Conservation (phyloP, 2,329 filamentous ascomycete genomes). For the Lomentospora prolificans region DNA sequence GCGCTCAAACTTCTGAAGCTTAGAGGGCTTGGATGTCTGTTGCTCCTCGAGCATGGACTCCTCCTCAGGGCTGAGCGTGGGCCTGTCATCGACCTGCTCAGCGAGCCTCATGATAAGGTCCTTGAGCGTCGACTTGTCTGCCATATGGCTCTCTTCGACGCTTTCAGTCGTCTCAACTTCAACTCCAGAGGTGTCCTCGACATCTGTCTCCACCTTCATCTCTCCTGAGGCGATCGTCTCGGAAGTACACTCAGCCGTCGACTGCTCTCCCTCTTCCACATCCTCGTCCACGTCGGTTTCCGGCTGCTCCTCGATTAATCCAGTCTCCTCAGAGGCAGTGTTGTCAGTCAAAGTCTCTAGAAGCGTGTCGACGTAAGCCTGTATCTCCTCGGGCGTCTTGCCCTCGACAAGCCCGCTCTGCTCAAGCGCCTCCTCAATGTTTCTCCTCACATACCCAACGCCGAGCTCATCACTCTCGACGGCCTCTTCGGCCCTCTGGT, state of each 20-base stretch:
- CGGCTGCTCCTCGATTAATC: constrained; percentile 2
- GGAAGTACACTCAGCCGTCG: not conserved
- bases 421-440: constrained; percentile 44
- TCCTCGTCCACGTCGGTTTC: constrained; percentile 8
- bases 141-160: not conserved
- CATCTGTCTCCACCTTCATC: too few species aligned
- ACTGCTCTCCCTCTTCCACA: constrained; percentile 5
- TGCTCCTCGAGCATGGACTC: constrained; percentile 13
- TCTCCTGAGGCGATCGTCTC: not conserved
- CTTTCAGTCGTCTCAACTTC: constrained; percentile 3
- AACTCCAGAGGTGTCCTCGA: not conserved
- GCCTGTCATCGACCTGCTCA: constrained; percentile 29
- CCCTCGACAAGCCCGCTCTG: constrained; percentile 41
- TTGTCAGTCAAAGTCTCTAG: constrained; percentile 31
- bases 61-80: constrained; percentile 13
- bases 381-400: constrained; percentile 34
- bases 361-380: constrained; percentile 38
- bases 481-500: constrained; percentile 43
- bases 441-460: constrained; percentile 39
- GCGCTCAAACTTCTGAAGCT: constrained; percentile 39
- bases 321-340: constrained; percentile 4
- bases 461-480: constrained; percentile 49
- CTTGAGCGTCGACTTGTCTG: constrained; percentile 20
- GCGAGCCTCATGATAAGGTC: constrained; percentile 44
- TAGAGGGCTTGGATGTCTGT: constrained; percentile 18